Evolutionary conservation across 805 yeast species (phyloP).

Genomic region (Kodamaea neixiangensis): DNA sequence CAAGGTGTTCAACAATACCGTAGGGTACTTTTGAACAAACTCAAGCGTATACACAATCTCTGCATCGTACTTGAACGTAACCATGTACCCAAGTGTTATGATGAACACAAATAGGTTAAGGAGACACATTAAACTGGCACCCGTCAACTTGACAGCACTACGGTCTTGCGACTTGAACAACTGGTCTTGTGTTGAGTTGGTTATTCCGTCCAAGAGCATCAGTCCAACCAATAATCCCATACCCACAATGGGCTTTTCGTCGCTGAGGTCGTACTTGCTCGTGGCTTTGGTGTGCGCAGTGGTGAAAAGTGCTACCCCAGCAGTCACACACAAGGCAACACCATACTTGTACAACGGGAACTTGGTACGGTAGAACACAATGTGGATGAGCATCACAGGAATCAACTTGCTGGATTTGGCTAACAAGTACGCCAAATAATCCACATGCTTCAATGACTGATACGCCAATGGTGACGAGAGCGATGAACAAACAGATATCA

Average conservation of each 20-base stretch:
- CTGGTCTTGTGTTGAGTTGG: slow-evolving; percentile 91
- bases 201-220: slow-evolving; percentile 83
- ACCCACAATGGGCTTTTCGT: slow-evolving; percentile 55
- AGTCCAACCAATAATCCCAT: slow-evolving; percentile 57
- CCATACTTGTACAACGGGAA: slow-evolving; percentile 77
- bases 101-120: slow-evolving; percentile 47
- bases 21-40: slow-evolving; percentile 55
- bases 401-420: slow-evolving; percentile 93
- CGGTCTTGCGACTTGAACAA: slow-evolving; percentile 53
- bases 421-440: slow-evolving; percentile 77
- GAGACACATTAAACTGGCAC: slow-evolving; percentile 85
- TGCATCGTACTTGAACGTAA: slow-evolving; percentile 37
- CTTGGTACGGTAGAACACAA: slow-evolving; percentile 62
- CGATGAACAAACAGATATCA: slow-evolving; percentile 74
- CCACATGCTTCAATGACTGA: slow-evolving; percentile 76
- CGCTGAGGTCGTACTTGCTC: slow-evolving; percentile 28
- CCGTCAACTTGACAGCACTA: slow-evolving; percentile 52
- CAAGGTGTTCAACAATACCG: slow-evolving; percentile 58
- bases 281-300: slow-evolving; percentile 32
- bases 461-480: slow-evolving; percentile 83
- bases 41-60: slow-evolving; percentile 52
- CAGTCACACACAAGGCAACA: slow-evolving; percentile 77
- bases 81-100: slow-evolving; percentile 52
- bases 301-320: slow-evolving; percentile 83
- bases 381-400: slow-evolving; percentile 90